Conservation (phyloP, 805 yeast species). For the Wickerhamomyces chaumierensis region DNA sequence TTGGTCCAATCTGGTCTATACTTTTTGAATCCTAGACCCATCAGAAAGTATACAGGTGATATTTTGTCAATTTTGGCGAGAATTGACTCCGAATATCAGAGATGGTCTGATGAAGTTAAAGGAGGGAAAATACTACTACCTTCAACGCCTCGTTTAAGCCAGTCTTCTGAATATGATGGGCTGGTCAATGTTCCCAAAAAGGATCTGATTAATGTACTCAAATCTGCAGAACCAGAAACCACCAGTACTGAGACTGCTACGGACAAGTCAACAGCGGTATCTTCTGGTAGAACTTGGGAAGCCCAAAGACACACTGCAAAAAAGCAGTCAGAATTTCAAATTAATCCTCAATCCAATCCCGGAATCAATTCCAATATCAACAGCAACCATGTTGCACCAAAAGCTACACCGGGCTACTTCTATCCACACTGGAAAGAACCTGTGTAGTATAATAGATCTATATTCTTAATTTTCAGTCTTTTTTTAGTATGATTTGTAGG, state of each 20-base stretch:
- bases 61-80: constrained; percentile 13
- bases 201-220: too few relatives aligned
- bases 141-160: background rate
- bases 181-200: background rate
- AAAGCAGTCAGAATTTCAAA: too few relatives aligned
- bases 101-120: constrained; percentile 16
- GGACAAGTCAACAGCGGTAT: too few relatives aligned
- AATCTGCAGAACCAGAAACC: too few relatives aligned
- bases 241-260: too few relatives aligned
- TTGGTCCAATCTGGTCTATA: constrained; percentile 25
- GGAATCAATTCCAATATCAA: background rate
- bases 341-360: too few relatives aligned
- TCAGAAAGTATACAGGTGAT: constrained; percentile 17
- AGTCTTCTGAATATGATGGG: background rate
- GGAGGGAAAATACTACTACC: constrained; percentile 8
- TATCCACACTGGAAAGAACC: too few relatives aligned
- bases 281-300: too few relatives aligned
- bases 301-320: too few relatives aligned
- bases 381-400: background rate
- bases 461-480: too few relatives aligned
- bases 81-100: constrained; percentile 8
- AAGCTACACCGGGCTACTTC: background rate
- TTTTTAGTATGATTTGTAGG: too few relatives aligned
- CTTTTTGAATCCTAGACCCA: constrained; percentile 17
- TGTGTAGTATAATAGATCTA: too few relatives aligned